A percentile compares a stretch with the other conserved stretches of the same genome.
Evolutionary conservation across 2,329 filamentous ascomycete genomes (phyloP).

Genomic region (Fusarium liriodendri): DNA sequence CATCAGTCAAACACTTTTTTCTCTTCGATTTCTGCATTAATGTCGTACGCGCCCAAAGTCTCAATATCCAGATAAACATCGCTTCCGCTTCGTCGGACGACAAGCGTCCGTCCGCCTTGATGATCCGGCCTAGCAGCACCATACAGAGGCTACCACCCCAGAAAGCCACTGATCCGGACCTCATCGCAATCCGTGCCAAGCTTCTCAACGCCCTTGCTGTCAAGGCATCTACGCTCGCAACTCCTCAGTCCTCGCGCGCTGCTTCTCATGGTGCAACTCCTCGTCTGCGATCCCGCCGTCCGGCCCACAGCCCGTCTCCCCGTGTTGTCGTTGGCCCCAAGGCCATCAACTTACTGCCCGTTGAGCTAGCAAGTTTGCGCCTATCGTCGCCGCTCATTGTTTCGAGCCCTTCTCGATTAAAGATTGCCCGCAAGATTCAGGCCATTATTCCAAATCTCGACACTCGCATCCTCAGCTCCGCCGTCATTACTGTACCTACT

Average conservation of each 20-base stretch:
- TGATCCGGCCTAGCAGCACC: constrained; percentile 14
- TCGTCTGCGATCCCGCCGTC: not conserved
- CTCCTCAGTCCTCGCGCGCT: constrained; percentile 18
- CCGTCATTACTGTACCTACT: constrained; percentile 35
- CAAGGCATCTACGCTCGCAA: constrained; percentile 30
- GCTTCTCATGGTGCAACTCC: constrained; percentile 1
- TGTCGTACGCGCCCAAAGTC: constrained; percentile 7
- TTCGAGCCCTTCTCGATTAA: constrained; percentile 52
- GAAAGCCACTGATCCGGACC: constrained; percentile 31
- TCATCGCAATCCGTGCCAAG: constrained; percentile 23
- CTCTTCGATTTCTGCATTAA: constrained; percentile 22
- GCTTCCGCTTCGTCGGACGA: constrained; percentile 4
- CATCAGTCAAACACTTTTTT: not conserved
- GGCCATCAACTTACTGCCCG: constrained; percentile 47
- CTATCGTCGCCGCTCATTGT: constrained; percentile 52
- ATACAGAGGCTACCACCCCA: constrained; percentile 16
- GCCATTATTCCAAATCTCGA: constrained; percentile 49
- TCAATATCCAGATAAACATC: not conserved
- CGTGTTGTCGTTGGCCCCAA: constrained; percentile 51
- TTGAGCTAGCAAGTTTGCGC: constrained; percentile 48
- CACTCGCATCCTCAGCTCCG: constrained; percentile 48
- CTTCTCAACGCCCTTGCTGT: constrained; percentile 22
- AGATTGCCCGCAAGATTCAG: constrained; percentile 49
- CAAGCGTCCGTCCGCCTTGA: constrained; percentile 31
- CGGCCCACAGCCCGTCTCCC: constrained; percentile 33